These are phyloP conservation scores for Trichoderma asperelloides DNA, from an alignment of 495 filamentous ascomycete species.

Conservation along the genomic window DNA sequence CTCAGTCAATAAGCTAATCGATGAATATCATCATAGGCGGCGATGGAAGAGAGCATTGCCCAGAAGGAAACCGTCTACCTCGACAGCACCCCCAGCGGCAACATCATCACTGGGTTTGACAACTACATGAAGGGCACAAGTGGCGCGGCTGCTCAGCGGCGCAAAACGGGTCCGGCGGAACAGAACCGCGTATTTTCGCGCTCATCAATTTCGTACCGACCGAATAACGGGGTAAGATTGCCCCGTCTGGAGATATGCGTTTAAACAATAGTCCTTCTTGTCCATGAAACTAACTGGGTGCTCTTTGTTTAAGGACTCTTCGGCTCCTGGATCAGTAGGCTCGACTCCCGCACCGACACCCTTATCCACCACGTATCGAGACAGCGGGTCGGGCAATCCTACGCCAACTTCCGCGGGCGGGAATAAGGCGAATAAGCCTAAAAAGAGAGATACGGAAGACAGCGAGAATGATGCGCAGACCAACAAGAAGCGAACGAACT, in stretches of 20 bases:
- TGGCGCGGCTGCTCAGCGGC: conserved; percentile 36
- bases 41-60: conserved; percentile 70
- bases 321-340: conserved; percentile 26
- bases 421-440: conserved; percentile 31
- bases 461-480: conserved; percentile 41
- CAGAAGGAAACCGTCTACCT: conserved; percentile 81
- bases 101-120: conserved; percentile 96
- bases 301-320: conserved; percentile 24
- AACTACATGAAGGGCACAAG: conserved; percentile 84
- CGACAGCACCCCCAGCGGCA: conserved; percentile 79
- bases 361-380: conserved; percentile 34
- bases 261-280: conserved; percentile 4
- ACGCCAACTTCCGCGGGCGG: conserved; percentile 36
- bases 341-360: conserved; percentile 42
- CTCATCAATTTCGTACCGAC: conserved; percentile 49
- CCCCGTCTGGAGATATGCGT: not conserved
- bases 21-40: conserved; percentile 16
- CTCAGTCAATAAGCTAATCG: not conserved
- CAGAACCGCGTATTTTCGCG: conserved; percentile 48
- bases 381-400: conserved; percentile 32
- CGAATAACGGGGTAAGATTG: conserved; percentile 23
- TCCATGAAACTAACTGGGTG: conserved; percentile 13
- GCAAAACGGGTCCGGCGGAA: conserved; percentile 41
- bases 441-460: conserved; percentile 37
- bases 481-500: conserved; percentile 44